Evolutionary conservation across 1,139 yeast species (phyloP).

Genomic region (Wickerhamiella pararugosa): DNA sequence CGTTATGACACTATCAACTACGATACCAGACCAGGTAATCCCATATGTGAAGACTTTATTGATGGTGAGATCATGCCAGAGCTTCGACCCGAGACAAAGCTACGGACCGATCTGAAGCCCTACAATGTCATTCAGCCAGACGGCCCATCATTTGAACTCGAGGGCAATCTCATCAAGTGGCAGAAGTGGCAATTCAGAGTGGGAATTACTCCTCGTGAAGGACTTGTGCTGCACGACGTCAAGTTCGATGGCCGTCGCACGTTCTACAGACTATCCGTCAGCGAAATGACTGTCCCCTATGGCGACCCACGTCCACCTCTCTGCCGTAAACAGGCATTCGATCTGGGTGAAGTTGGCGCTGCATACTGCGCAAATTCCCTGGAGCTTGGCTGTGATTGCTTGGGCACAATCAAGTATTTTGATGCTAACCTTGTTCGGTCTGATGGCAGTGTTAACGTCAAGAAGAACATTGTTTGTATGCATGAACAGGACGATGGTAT

Average conservation of each 20-base stretch:
- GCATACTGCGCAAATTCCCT: slow-evolving; percentile 67
- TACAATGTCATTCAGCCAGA: slow-evolving; percentile 67
- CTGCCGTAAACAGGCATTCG: slow-evolving; percentile 87
- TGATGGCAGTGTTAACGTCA: slow-evolving; percentile 47
- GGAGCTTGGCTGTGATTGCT: slow-evolving; percentile 74
- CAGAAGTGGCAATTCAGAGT: slow-evolving; percentile 84
- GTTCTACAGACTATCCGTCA: slow-evolving; percentile 61
- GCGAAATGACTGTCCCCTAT: slow-evolving; percentile 88
- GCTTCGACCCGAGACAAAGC: slow-evolving; percentile 23
- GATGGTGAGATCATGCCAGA: slow-evolving; percentile 37
- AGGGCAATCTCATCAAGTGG: slow-evolving; percentile 56
- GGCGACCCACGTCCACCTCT: slow-evolving; percentile 83
- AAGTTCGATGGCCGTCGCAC: slow-evolving; percentile 69
- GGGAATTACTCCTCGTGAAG: slow-evolving; percentile 66
- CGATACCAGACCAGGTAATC: slow-evolving; percentile 40
- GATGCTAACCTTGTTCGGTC: slow-evolving; percentile 48
- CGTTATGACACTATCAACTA: slow-evolving; percentile 23
- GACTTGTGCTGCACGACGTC: slow-evolving; percentile 63
- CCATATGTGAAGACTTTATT: slow-evolving; percentile 56
- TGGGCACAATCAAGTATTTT: slow-evolving; percentile 70
- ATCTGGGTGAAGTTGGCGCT: slow-evolving; percentile 81
- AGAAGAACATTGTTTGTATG: slow-evolving; percentile 70
- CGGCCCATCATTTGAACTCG: slow-evolving; percentile 62
- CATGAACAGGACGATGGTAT: slow-evolving; percentile 83
- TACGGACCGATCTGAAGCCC: slow-evolving; percentile 48